A percentile compares a stretch with the other conserved stretches of the same genome.
Evolutionary conservation across 2,329 filamentous ascomycete species (phyloP).

Genomic region (Cytospora leucostoma): DNA sequence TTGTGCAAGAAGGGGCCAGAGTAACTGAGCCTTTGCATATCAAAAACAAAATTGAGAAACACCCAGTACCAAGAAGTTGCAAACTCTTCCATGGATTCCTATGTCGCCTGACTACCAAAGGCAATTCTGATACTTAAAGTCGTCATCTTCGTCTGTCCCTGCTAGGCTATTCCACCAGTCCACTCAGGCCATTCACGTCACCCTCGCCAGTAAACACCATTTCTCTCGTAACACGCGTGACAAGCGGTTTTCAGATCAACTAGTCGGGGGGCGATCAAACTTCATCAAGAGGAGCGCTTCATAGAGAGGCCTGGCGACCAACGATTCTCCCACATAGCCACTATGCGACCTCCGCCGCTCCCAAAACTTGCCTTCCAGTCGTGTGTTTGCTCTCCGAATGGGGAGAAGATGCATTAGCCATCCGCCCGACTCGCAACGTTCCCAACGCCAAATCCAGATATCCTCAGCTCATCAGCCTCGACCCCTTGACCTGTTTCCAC

Average conservation of each 20-base stretch:
- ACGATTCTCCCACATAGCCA: not conserved
- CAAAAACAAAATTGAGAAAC: conserved; percentile 4
- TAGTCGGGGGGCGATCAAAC: not conserved
- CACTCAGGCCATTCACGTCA: not conserved
- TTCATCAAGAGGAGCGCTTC: not conserved
- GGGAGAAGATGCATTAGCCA: not conserved
- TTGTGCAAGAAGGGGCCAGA: not conserved
- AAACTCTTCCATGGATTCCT: conserved; percentile 11
- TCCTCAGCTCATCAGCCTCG: conserved; percentile 1
- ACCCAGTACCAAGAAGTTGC: too few relatives aligned
- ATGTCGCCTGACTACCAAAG: conserved; percentile 15
- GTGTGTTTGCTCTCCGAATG: not conserved
- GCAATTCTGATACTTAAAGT: not conserved
- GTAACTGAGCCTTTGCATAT: not conserved
- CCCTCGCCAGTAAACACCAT: not conserved
- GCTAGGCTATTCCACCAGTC: not conserved
- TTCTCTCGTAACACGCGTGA: not conserved
- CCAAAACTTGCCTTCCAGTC: not conserved
- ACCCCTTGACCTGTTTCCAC: not conserved
- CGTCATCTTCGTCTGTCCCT: not conserved
- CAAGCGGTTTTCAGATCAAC: not conserved
- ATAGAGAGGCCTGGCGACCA: not conserved
- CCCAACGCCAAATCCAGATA: conserved; percentile 14
- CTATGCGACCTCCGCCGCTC: not conserved
- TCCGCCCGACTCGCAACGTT: conserved; percentile 6